These are phyloP conservation scores for Astrephomene gubernaculifera DNA, from an alignment of 139 green algal genomes.

Conservation along the genomic window DNA sequence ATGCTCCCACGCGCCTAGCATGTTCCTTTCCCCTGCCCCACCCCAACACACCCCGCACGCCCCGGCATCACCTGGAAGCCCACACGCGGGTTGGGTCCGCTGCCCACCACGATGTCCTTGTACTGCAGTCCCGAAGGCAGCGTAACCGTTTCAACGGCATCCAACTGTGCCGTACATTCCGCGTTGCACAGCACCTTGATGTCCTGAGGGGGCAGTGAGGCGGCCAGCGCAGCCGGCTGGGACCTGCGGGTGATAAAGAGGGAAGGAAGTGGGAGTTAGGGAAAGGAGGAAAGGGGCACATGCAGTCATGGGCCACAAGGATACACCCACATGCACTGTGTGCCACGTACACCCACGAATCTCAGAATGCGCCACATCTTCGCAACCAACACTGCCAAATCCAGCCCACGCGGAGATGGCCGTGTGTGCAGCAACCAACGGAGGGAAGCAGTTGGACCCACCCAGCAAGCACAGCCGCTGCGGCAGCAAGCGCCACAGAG, in stretches of 20 bases:
- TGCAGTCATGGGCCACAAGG: not conserved
- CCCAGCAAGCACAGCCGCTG: slow-evolving; percentile 7
- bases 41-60: not conserved
- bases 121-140: slow-evolving; percentile 90
- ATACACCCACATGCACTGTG: not conserved
- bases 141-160: slow-evolving; percentile 62
- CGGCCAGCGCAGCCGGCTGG: not conserved
- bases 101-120: slow-evolving; percentile 86
- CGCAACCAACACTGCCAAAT: not conserved
- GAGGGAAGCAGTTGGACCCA: not conserved
- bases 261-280: not conserved
- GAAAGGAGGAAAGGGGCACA: not conserved
- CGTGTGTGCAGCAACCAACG: not conserved
- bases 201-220: slow-evolving; percentile 9
- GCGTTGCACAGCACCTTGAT: slow-evolving; percentile 76
- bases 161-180: slow-evolving; percentile 69
- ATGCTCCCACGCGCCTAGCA: not conserved
- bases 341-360: not conserved
- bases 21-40: not conserved
- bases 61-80: slow-evolving; percentile 56
- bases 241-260: not conserved
- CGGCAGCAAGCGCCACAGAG: not conserved
- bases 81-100: slow-evolving; percentile 51
- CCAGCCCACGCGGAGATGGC: not conserved
- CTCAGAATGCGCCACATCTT: not conserved